Conservation (phyloP, 371 early-diverging fungal species). For the Apophysomyces elegans region DNA sequence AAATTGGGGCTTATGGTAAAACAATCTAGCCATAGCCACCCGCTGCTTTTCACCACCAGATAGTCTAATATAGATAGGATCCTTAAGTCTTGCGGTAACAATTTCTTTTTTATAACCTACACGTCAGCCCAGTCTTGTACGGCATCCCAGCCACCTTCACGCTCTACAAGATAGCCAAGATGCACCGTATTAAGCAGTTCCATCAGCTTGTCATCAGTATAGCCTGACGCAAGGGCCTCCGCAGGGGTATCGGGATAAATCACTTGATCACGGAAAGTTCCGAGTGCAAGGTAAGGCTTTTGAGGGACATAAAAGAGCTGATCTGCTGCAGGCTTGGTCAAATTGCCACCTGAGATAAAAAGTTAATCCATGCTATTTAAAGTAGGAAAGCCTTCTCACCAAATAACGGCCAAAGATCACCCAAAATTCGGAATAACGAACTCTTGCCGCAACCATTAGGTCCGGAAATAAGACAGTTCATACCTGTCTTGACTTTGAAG, state of each 20-base stretch:
- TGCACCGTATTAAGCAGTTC: conserved; percentile 74
- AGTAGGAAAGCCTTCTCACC: conserved; percentile 32
- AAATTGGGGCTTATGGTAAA: conserved; percentile 85
- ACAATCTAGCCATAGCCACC: conserved; percentile 83
- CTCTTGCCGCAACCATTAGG: conserved; percentile 94
- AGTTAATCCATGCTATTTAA: not conserved
- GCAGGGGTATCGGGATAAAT: conserved; percentile 78
- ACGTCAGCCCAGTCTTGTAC: conserved; percentile 85
- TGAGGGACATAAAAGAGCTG: conserved; percentile 95
- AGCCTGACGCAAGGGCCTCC: conserved; percentile 59
- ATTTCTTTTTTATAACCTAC: conserved; percentile 20
- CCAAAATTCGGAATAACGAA: conserved; percentile 92
- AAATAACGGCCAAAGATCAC: conserved; percentile 89
- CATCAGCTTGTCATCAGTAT: conserved; percentile 65
- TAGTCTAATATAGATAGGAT: conserved; percentile 26
- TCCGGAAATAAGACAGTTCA: conserved; percentile 87
- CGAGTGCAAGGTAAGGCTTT: conserved; percentile 90
- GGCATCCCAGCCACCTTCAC: conserved; percentile 88
- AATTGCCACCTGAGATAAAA: conserved; percentile 63
- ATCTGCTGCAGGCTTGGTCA: conserved; percentile 79
- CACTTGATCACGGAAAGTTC: conserved; percentile 90
- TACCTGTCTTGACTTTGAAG: conserved; percentile 85
- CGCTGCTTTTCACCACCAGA: conserved; percentile 87
- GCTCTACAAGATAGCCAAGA: conserved; percentile 71
- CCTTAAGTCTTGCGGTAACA: conserved; percentile 17